Evolutionary conservation across 495 filamentous ascomycete species (phyloP).

Genomic region (Tetracladium marchalianum): DNA sequence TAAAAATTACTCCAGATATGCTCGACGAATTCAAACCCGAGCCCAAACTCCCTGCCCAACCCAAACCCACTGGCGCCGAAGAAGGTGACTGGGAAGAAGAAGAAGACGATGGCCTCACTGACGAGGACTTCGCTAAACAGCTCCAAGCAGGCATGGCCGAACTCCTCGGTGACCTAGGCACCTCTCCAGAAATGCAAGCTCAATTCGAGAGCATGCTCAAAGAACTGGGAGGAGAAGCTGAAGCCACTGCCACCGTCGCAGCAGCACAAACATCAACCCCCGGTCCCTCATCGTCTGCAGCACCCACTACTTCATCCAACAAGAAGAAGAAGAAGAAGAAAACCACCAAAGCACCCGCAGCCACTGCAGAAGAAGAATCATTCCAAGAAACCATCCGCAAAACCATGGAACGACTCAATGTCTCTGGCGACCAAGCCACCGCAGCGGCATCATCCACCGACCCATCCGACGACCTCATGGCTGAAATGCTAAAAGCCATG

Average conservation of each 20-base stretch:
- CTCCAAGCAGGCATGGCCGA: conserved; percentile 81
- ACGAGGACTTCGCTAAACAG: conserved; percentile 74
- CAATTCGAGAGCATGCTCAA: conserved; percentile 82
- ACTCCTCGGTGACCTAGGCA: conserved; percentile 60
- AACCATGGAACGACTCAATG: conserved; percentile 92
- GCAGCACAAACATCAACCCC: neutral
- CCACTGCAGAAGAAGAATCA: conserved; percentile 40
- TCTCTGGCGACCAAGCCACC: conserved; percentile 69
- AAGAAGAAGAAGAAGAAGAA: conserved; percentile 10
- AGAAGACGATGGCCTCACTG: conserved; percentile 27
- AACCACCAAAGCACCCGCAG: conserved; percentile 18
- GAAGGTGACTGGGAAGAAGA: neutral
- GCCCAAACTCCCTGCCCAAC: conserved; percentile 27
- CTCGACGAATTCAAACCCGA: conserved; percentile 75
- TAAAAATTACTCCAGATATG: conserved; percentile 48
- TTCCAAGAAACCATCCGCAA: conserved; percentile 86
- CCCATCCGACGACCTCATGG: conserved; percentile 66
- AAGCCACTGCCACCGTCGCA: conserved; percentile 8
- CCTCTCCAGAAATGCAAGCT: conserved; percentile 69
- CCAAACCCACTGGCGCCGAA: conserved; percentile 8
- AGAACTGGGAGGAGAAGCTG: conserved; percentile 50
- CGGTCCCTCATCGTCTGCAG: conserved; percentile 12
- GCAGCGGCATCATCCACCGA: conserved; percentile 62
- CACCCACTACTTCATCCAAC: conserved; percentile 15
- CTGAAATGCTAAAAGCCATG: conserved; percentile 79